Evolutionary conservation across 768 basidiomycete genomes (phyloP), one percentile per base, ranked within the genome.

Genomic region (Gymnopilus dilepis): DNA sequence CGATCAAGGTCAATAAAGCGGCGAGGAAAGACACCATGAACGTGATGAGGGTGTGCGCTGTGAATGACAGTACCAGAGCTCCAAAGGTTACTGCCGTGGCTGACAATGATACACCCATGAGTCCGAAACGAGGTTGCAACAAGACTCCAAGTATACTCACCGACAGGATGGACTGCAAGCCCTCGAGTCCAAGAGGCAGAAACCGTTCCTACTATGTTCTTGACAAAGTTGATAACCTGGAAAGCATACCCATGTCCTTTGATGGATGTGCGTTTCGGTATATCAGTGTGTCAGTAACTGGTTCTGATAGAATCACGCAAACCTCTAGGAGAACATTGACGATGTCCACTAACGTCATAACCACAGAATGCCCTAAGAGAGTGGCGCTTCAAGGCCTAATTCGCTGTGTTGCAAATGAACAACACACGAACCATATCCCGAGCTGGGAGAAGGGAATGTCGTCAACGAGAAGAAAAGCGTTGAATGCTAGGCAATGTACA

Each of bases 111-210:
- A 12, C 34, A 28, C 53, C 38, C n/a, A 56, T 19, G 2, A 37
- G 31, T 60, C 12, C 45, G 17, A 21, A 22, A 62, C 33, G 19
- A 50, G 31, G 48, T 22, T 33, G n/a, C n/a, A 21, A 30, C 22
- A 37, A 15, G 54, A 38, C 31, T 55, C 51, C 30, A 50, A 43
- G 21, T 56, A 24, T 33, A 77, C 86, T 50, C 64, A 90, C 91
- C 91, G 55, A 91, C 84, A 12, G 91, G 90, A 64, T 91, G 90
- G 22, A 91, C 78, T 2, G 85, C 89, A 5, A 93, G 82, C 2
- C 90, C 91, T 41, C 84, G 83, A 6, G 91, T 94, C 86, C 89
- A 90, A 0, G 84, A 80, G 0, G 84, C 66, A 2, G 72, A 80
- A 59, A 90, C 80, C 50, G 72, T 75, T 13, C 80, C 77, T 41